These are phyloP conservation scores for Colletotrichum ledebouriae DNA, from an alignment of 2,329 filamentous ascomycete species.

Conservation along the genomic window DNA sequence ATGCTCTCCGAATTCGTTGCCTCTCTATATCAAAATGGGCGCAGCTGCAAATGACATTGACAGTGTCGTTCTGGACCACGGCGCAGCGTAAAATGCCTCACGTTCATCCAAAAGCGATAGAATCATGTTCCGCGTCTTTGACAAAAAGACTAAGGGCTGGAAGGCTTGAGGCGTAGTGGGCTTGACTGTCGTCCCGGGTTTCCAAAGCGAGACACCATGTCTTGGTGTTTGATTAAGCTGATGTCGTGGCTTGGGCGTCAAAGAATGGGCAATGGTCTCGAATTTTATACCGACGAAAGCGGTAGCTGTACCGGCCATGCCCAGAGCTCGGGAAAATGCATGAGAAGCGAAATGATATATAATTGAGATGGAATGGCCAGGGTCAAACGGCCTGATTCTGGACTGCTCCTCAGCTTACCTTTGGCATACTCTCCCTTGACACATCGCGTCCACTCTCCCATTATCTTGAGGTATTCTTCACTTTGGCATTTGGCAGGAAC, in stretches of 20 bases:
- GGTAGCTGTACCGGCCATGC: not conserved
- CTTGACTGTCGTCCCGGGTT: not conserved
- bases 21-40: not conserved
- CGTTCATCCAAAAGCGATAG: slow-evolving; percentile 18
- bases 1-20: not conserved
- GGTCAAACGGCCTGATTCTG: not conserved
- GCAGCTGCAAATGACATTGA: not conserved
- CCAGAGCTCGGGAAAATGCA: not conserved
- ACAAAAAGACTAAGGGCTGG: slow-evolving; percentile 17
- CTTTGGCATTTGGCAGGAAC: slow-evolving; percentile 10
- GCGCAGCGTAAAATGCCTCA: not conserved
- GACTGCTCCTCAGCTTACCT: not conserved
- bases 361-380: slow-evolving; percentile 2
- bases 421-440: slow-evolving; percentile 22
- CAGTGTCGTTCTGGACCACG: not conserved
- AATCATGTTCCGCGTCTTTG: not conserved
- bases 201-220: slow-evolving; percentile 18
- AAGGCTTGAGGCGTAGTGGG: slow-evolving; percentile 10
- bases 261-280: slow-evolving; percentile 24
- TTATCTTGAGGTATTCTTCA: slow-evolving; percentile 5
- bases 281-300: slow-evolving; percentile 9
- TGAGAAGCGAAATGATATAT: slow-evolving; percentile 9
- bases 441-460: slow-evolving; percentile 5
- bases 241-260: slow-evolving; percentile 21
- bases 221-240: slow-evolving; percentile 25